Conservation (phyloP, 352 stramenopile genomes). For the Peronospora belbahrii region DNA sequence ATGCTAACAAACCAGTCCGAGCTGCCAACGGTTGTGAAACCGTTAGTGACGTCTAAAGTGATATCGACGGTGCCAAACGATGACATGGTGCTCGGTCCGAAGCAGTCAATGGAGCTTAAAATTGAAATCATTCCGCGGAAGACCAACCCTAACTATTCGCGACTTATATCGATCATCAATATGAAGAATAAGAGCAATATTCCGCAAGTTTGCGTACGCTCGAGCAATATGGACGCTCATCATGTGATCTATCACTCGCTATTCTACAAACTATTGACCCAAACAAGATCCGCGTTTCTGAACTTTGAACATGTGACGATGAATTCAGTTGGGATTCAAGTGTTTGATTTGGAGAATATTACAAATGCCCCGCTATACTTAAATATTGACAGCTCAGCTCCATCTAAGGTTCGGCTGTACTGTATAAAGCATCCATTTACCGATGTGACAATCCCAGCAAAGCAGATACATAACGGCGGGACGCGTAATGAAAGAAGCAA, state of each 20-base stretch:
- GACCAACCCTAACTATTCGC: conserved; percentile 85
- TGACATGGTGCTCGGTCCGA: conserved; percentile 78
- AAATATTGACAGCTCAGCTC: conserved; percentile 71
- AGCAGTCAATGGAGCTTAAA: conserved; percentile 83
- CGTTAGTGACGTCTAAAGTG: conserved; percentile 83
- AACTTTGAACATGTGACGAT: conserved; percentile 85
- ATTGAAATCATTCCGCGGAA: conserved; percentile 87
- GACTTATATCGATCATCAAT: conserved; percentile 83
- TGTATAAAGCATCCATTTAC: conserved; percentile 46
- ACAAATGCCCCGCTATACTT: conserved; percentile 74
- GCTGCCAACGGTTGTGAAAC: conserved; percentile 78
- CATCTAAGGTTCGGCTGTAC: conserved; percentile 64
- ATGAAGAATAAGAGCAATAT: conserved; percentile 84
- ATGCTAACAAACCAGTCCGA: conserved; percentile 88
- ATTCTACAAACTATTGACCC: conserved; percentile 86
- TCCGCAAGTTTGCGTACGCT: conserved; percentile 79
- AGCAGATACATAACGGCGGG: conserved; percentile 13
- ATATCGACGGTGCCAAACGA: conserved; percentile 86
- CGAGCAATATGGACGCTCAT: conserved; percentile 87
- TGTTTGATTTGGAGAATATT: conserved; percentile 87
- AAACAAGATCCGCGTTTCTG: conserved; percentile 75
- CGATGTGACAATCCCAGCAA: conserved; percentile 14
- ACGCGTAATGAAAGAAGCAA: conserved; percentile 7
- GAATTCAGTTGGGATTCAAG: conserved; percentile 79
- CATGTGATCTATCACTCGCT: conserved; percentile 88